A percentile compares a stretch with the other conserved stretches of the same genome.
phyloP scores from a whole-genome alignment of 2,329 filamentous ascomycete species.

The Leptosphaerulina australis region DNA sequence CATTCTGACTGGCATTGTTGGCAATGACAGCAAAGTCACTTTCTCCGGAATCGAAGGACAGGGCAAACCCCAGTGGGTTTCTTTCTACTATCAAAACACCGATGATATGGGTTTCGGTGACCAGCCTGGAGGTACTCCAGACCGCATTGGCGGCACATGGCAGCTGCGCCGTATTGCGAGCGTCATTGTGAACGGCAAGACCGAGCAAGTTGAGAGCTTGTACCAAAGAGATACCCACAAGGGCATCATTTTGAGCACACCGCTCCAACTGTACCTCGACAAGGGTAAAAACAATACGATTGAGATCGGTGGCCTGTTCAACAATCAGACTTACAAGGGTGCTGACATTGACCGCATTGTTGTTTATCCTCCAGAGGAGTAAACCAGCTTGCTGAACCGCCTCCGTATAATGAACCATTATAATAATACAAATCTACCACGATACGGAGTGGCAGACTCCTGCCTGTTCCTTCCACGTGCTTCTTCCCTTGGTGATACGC shows the following conservation, averaged over 20 bases:
- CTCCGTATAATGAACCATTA: no score
- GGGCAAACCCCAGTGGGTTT: slow-evolving; percentile 62
- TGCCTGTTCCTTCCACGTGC: no score
- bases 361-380: slow-evolving; percentile 62
- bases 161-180: slow-evolving; percentile 65
- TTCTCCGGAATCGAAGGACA: slow-evolving; percentile 58
- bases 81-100: slow-evolving; percentile 65
- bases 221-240: slow-evolving; percentile 65
- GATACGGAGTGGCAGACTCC: no score
- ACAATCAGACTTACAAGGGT: slow-evolving; percentile 63
- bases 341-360: slow-evolving; percentile 65
- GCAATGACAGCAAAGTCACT: slow-evolving; percentile 61
- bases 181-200: slow-evolving; percentile 63
- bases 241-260: slow-evolving; percentile 64
- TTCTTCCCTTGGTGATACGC: no score
- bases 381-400: slow-evolving; percentile 1
- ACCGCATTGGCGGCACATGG: slow-evolving; percentile 66
- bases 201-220: slow-evolving; percentile 56
- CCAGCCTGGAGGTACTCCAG: slow-evolving; percentile 60
- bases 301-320: slow-evolving; percentile 62
- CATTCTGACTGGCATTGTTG: slow-evolving; percentile 60
- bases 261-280: slow-evolving; percentile 60
- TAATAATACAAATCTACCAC: no score
- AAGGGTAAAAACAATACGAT: slow-evolving; percentile 65
- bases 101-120: slow-evolving; percentile 67